A percentile compares a stretch with the other conserved stretches of the same genome.
Conservation (phyloP, 176 grass and related monocot species). For the Paspalum vaginatum region DNA sequence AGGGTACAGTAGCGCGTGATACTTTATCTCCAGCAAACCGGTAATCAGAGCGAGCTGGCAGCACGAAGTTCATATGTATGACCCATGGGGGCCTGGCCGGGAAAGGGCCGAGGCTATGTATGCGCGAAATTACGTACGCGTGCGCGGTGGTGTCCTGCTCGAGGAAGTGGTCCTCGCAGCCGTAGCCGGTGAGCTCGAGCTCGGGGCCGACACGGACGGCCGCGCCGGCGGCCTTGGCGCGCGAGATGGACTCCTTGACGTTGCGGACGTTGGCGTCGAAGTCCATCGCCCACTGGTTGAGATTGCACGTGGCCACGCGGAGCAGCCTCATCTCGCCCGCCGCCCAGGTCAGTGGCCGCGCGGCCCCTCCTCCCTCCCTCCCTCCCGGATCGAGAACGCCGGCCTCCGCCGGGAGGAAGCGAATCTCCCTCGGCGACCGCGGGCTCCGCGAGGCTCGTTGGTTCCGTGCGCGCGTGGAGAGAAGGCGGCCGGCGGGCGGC, state of each 20-base stretch:
- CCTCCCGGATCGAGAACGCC: background rate
- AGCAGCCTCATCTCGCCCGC: constrained; percentile 78
- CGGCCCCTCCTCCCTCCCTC: background rate
- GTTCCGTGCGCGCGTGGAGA: background rate
- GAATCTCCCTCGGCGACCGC: background rate
- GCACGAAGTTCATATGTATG: background rate
- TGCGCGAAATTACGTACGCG: constrained; percentile 46
- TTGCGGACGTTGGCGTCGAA: constrained; percentile 90
- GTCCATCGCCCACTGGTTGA: constrained; percentile 99
- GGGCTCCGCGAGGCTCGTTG: background rate
- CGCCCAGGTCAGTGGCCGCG: background rate
- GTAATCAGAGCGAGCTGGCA: background rate
- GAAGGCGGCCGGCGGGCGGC: background rate
- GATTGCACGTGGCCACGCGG: constrained; percentile 85
- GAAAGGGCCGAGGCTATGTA: background rate
- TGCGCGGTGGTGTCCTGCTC: constrained; percentile 87
- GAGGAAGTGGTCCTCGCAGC: constrained; percentile 96
- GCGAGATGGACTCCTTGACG: constrained; percentile 86
- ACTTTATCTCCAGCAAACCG: background rate
- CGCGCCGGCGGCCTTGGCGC: constrained; percentile 68
- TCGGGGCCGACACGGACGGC: constrained; percentile 74
- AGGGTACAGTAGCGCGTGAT: background rate
- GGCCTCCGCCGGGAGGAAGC: background rate
- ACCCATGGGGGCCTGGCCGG: background rate
- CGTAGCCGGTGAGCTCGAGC: constrained; percentile 94